Evolutionary conservation across 2,329 filamentous ascomycete genomes (phyloP).

Genomic region (Fonsecaea nubica): DNA sequence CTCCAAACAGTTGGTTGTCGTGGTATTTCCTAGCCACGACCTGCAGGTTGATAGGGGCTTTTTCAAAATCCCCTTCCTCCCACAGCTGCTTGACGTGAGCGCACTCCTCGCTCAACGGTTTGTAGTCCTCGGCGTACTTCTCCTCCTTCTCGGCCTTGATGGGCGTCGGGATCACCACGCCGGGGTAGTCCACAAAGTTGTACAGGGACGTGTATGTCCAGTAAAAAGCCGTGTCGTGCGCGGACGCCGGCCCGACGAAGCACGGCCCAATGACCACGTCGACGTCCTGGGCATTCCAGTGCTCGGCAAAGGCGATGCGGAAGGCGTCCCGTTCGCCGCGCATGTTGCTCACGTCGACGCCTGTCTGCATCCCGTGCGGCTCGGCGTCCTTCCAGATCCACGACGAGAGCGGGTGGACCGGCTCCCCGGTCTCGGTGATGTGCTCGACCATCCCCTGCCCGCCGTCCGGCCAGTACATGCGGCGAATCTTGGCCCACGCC

Average conservation of each 20-base stretch:
- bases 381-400: constrained; percentile 29
- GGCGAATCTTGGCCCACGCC: constrained; percentile 24
- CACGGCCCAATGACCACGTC: constrained; percentile 67
- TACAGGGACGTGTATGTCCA: constrained; percentile 70
- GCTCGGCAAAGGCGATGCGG: constrained; percentile 23
- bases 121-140: constrained; percentile 37
- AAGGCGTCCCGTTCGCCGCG: constrained; percentile 42
- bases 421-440: constrained; percentile 25
- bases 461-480: constrained; percentile 30
- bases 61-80: constrained; percentile 56
- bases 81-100: constrained; percentile 52
- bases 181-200: constrained; percentile 67
- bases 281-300: constrained; percentile 45
- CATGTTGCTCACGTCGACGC: constrained; percentile 35
- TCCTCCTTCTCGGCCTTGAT: constrained; percentile 48
- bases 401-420: constrained; percentile 24
- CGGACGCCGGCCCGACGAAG: constrained; percentile 61
- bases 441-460: constrained; percentile 9
- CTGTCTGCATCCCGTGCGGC: constrained; percentile 23
- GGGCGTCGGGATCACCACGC: constrained; percentile 59
- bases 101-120: constrained; percentile 47
- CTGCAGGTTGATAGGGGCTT: constrained; percentile 61
- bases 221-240: constrained; percentile 60
- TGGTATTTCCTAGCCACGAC: constrained; percentile 60
- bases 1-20: constrained; percentile 57